Percentiles rank a stretch among this genome's conserved stretches.
Conservation (phyloP, 495 filamentous ascomycete genomes). For the Aspergillus cavernicola region DNA sequence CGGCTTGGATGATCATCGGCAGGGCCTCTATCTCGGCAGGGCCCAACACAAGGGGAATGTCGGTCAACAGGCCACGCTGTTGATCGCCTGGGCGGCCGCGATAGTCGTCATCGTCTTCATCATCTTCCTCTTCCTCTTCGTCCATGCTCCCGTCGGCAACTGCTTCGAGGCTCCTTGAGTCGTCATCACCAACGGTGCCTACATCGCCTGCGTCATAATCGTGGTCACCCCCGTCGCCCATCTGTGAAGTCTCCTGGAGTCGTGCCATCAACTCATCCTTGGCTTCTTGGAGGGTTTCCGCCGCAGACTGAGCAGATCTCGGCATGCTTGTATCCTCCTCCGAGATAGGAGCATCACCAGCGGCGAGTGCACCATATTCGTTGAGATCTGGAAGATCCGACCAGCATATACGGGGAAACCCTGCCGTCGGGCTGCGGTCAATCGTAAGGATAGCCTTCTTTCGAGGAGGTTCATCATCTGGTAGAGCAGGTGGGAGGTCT, state of each 20-base stretch:
- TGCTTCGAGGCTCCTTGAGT: constrained; percentile 41
- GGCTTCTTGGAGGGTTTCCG: constrained; percentile 50
- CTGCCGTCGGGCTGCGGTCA: constrained; percentile 41
- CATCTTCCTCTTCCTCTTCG: constrained; percentile 63
- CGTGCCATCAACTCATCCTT: constrained; percentile 59
- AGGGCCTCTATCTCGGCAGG: constrained; percentile 91
- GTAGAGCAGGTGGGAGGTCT: constrained; percentile 37
- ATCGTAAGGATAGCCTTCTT: constrained; percentile 45
- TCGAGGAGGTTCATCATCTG: constrained; percentile 37
- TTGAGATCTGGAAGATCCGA: constrained; percentile 45
- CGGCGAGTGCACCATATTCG: constrained; percentile 32
- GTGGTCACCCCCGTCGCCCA: constrained; percentile 38
- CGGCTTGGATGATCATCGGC: constrained; percentile 90
- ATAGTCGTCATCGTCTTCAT: constrained; percentile 75
- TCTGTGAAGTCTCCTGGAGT: constrained; percentile 47
- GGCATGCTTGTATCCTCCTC: constrained; percentile 50
- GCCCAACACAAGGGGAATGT: constrained; percentile 89
- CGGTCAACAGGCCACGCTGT: constrained; percentile 81
- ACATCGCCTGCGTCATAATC: constrained; percentile 49
- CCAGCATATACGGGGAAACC: constrained; percentile 47
- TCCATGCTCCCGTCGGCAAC: constrained; percentile 54
- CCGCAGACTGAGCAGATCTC: constrained; percentile 52
- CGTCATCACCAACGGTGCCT: constrained; percentile 44
- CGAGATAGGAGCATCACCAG: constrained; percentile 35
- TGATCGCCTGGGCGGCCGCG: constrained; percentile 77